These are phyloP conservation scores for Backusella macrospora DNA, from an alignment of 192 early-diverging fungal genomes.

Conservation along the genomic window DNA sequence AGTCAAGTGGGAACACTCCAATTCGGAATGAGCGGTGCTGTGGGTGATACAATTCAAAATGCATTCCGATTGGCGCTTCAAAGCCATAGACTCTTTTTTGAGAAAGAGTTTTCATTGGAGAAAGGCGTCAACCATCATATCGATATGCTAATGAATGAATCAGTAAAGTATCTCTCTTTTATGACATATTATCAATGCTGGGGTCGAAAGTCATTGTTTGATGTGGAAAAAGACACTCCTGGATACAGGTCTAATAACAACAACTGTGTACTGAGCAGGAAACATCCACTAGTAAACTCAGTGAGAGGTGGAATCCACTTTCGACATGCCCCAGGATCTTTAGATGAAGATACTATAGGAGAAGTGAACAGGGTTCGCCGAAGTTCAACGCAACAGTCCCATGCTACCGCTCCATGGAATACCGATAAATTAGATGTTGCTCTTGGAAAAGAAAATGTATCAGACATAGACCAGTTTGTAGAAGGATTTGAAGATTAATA, in stretches of 20 bases:
- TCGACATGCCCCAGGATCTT: background rate
- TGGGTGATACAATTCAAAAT: conserved; percentile 1
- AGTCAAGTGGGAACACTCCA: background rate
- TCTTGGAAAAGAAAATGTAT: background rate
- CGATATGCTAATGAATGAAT: background rate
- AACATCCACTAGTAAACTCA: conserved; percentile 9
- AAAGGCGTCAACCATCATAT: background rate
- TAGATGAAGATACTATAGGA: background rate
- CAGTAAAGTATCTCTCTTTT: conserved; percentile 2
- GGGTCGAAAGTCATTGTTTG: conserved; percentile 6
- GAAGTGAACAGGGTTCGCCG: background rate
- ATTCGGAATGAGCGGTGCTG: background rate
- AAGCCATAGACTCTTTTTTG: conserved; percentile 1
- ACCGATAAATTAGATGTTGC: background rate
- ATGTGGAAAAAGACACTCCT: background rate
- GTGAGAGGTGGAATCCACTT: background rate
- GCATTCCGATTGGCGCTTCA: background rate
- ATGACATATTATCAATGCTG: conserved; percentile 15
- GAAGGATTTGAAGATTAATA: conserved; percentile 19
- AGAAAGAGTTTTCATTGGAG: background rate
- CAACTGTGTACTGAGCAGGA: conserved; percentile 13
- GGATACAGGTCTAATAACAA: background rate
- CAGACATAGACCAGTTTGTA: conserved; percentile 16
- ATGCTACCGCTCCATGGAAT: background rate
- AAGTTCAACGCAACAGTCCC: background rate